Percentiles rank a stretch among this genome's conserved stretches.
These are phyloP conservation scores for Pisolithus marmoratus DNA, from an alignment of 768 basidiomycete species.

Conservation along the genomic window DNA sequence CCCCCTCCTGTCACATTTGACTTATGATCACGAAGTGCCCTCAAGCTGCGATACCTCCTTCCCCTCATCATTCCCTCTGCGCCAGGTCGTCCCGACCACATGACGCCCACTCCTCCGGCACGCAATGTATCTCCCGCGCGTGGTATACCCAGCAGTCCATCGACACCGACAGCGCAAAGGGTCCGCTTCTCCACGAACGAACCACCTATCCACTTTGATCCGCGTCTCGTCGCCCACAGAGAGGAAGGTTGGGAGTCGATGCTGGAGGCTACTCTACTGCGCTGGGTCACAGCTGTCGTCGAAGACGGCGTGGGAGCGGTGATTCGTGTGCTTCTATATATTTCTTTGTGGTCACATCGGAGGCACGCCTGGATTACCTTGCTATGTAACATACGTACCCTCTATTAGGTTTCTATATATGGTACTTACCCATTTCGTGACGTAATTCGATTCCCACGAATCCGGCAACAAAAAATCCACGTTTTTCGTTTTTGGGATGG, in stretches of 20 bases:
- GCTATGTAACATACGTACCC: no score
- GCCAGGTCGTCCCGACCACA: conserved; percentile 23
- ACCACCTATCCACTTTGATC: conserved; percentile 61
- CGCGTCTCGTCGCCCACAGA: conserved; percentile 61
- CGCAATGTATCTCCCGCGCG: conserved; percentile 13
- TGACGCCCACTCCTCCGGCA: conserved; percentile 15
- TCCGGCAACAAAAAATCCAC: no score
- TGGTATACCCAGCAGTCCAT: conserved; percentile 22
- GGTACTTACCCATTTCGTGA: no score
- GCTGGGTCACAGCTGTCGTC: conserved; percentile 66
- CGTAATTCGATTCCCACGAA: no score
- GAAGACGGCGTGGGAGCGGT: conserved; percentile 47
- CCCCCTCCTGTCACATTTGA: neutral
- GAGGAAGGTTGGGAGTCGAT: conserved; percentile 80
- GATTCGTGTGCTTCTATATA: neutral
- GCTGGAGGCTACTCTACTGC: conserved; percentile 55
- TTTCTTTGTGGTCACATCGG: no score
- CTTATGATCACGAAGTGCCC: conserved; percentile 41
- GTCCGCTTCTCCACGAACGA: conserved; percentile 37
- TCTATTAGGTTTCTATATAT: no score
- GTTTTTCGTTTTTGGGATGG: no score
- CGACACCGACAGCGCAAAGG: conserved; percentile 19
- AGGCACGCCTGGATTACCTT: no score
- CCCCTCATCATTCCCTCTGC: conserved; percentile 55
- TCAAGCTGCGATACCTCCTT: conserved; percentile 78